Evolutionary conservation across 164 flowering plant species (phyloP), one percentile per base, ranked within the genome.

Genomic region (Houttuynia cordata): DNA sequence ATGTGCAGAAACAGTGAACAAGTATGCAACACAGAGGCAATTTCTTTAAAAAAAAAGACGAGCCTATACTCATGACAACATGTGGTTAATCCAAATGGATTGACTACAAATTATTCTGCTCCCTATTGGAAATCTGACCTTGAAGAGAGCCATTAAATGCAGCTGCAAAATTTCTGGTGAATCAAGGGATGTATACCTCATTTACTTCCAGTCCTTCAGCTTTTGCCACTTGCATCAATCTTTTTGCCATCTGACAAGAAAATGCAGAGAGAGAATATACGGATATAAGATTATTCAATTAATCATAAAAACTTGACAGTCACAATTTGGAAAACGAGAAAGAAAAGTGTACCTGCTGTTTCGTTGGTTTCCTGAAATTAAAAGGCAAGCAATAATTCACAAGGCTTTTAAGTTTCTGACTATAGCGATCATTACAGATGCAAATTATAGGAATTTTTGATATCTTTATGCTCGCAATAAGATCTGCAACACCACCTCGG

Each of bases 401-500:
- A 58, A 93, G 94, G 69, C 92, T 84, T 70, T 90, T 93, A 70
- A 93, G 74, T 72, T 93, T 93, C 79, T 90, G 98, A 73, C 96
- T 83, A 75, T 93, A 90, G 30, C 96, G 92, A 50, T 93, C 98
- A 76, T 93, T 93, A 68, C 98, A 93, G 34, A 93, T 93, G 74
- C 98, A 93, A 63, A 93, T 83, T 53, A 93, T 88, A 24, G 98
- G 98, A 74, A 93, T 79, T 78, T 86, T 93, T 41, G 98, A 86
- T 42, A 83, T 78, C 71, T 90, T 90, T 70, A 93, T 93, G 79
- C 96, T 90, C 51, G 94, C 86, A 73, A 93, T 87, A 66, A 93
- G 91, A 75, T 93, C 98, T 68, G 97, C 92, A 55, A 90, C 81
- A 37, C 98, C 98, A 59, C 97, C 98, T 76, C 98, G 78, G 77